Evolutionary conservation across 192 early-diverging fungal genomes (phyloP), one percentile per base, ranked within the genome.

Genomic region (Coemansia sp.): DNA sequence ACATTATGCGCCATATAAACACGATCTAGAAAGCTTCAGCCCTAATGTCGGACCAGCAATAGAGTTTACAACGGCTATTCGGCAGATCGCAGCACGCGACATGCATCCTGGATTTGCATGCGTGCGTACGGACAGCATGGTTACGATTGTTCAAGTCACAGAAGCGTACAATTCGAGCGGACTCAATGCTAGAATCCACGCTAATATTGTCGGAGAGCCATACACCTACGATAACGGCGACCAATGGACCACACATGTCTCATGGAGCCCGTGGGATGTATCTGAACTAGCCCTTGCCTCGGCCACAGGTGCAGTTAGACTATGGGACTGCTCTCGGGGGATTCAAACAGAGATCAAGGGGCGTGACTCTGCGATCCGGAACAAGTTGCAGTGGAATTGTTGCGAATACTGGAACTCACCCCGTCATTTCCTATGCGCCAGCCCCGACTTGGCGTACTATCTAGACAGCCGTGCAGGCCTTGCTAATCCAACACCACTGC

Each of bases 91-190:
- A 4, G 42, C 71, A 6, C 57, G 51, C 22, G 56, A 58, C 2
- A 16, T 22, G 58, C 74, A 76, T 55, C 56, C 68, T 0, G 79
- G 74, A 1, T 60, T 67, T 32, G 74, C 56, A 3, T 73, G 73
- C n/a, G 68, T 81, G 61, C 78, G 78, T 56, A 81, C 78, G 2
- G 74, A 73, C 57, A 76, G 74, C 62, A 73, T 76, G 78, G 78
- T 62, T 12, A 41, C 41, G 37, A 41, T 73, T 22, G 22, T 76
- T 5, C 40, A 41, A 32, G 32, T 69, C 19, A 46, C 61, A 8
- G 64, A 78, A 63, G 19, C 41, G 13, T 55, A 68, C 60, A 51
- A 54, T 13, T 54, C 52, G 8, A 15, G 55, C 0, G 36, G 41
- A 18, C 21, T 41, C 49, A 40, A 40, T 12, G 65, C 71, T 13